Evolutionary conservation across 306 rosid species (phyloP).

Genomic region (Lathyrus oleraceus): DNA sequence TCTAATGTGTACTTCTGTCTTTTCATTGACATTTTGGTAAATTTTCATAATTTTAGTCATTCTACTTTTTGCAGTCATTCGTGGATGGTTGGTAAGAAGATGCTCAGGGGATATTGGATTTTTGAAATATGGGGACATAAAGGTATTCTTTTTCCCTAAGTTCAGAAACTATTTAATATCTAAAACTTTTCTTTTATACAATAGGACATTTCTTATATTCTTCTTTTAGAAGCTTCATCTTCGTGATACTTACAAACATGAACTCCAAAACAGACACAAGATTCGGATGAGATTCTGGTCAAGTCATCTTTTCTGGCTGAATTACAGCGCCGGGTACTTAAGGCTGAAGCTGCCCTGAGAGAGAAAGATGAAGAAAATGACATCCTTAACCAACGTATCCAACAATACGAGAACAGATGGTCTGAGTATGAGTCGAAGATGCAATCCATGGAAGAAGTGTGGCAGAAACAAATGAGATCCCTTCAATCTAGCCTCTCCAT

Average conservation of each 20-base stretch:
- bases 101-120: slow-evolving; percentile 83
- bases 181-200: neutral
- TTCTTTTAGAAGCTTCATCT: slow-evolving; percentile 8
- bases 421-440: slow-evolving; percentile 89
- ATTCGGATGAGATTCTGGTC: slow-evolving; percentile 76
- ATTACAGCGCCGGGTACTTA: slow-evolving; percentile 85
- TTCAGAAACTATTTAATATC: slow-evolving; percentile 28
- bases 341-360: slow-evolving; percentile 83
- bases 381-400: slow-evolving; percentile 88
- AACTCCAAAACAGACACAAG: slow-evolving; percentile 55
- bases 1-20: neutral
- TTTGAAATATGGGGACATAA: slow-evolving; percentile 47
- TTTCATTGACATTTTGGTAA: slow-evolving; percentile 17
- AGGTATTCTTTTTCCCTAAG: slow-evolving; percentile 51
- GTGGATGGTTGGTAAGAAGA: slow-evolving; percentile 86
- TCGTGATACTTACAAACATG: slow-evolving; percentile 26
- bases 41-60: slow-evolving; percentile 30
- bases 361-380: slow-evolving; percentile 93
- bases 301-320: slow-evolving; percentile 85
- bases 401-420: slow-evolving; percentile 95
- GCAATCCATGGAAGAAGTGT: slow-evolving; percentile 98
- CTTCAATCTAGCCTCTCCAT: slow-evolving; percentile 95
- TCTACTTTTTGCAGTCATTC: slow-evolving; percentile 58
- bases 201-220: slow-evolving; percentile 14
- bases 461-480: slow-evolving; percentile 99